phyloP scores from a whole-genome alignment of 495 filamentous ascomycete genomes.

The Peziza echinospora region DNA sequence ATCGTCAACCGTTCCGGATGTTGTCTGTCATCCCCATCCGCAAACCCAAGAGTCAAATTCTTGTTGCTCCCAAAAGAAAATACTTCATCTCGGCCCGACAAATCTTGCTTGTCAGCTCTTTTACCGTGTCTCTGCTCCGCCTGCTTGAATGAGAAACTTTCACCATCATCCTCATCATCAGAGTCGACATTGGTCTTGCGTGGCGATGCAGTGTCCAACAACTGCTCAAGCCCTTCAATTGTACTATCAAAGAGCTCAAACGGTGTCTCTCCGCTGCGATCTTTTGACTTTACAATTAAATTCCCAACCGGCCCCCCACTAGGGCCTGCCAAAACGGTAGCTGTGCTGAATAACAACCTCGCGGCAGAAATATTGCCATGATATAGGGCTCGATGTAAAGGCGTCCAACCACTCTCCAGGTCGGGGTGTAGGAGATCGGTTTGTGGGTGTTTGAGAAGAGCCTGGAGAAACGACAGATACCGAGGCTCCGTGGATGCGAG shows the following conservation, averaged over 20 bases:
- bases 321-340: constrained; percentile 23
- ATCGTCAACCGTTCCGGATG: constrained; percentile 66
- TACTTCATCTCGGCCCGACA: constrained; percentile 53
- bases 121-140: constrained; percentile 1
- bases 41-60: constrained; percentile 76
- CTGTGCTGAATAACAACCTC: constrained; percentile 51
- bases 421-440: constrained; percentile 74
- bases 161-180: constrained; percentile 21
- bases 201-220: background rate
- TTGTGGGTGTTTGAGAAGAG: constrained; percentile 58
- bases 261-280: constrained; percentile 80
- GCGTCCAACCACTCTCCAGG: constrained; percentile 85
- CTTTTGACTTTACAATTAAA: constrained; percentile 71
- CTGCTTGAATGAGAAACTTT: constrained; percentile 9
- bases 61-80: constrained; percentile 91
- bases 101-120: constrained; percentile 1
- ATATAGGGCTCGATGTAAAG: constrained; percentile 79
- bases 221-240: constrained; percentile 36
- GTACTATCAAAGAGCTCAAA: constrained; percentile 78
- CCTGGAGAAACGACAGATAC: constrained; percentile 47
- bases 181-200: constrained; percentile 20
- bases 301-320: constrained; percentile 36
- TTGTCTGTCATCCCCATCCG: constrained; percentile 81
- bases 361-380: constrained; percentile 80
- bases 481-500: constrained; percentile 47